Base-by-base conservation (phyloP, 2,329 filamentous ascomycete genomes). In the Pestalotiopsis sp. region DNA sequence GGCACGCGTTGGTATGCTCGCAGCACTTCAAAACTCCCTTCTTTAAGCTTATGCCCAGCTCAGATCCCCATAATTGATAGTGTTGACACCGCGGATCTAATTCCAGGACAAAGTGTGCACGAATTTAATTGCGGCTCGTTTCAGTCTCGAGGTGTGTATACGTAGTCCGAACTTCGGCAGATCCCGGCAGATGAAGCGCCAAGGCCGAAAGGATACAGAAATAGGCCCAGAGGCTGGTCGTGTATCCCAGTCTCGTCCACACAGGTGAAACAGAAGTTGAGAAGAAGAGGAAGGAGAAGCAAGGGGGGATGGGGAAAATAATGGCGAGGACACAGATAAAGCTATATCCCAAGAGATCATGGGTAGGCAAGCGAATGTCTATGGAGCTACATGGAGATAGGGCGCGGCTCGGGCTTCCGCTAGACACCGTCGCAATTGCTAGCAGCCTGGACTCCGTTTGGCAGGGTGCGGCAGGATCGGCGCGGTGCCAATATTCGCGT, bases 61-160 rank as follows among this genome's bases (percentile, higher is more conserved):
- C 64, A 62, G 38, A 39, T 49, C 58, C 31, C 66, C 66, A 67
- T 67, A 67, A 25, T 63, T 67, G 66, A 63, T 52, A 63, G 23
- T 39, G 41, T 27, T 52, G 66, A 52, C 25, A 52, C 57, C 45
- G 59, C 27, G 27, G 66, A 56, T 60, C 56, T 66, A 56, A n/a
- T 66, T 60, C 59, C 38, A 56, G 66, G 61, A 61, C 57, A 25
- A 45, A 41, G 23, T 52, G 38, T 67, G 66, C 57, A 62, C 49
- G 66, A 67, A 39, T 45, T 66, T 41, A 27, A 66, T 66, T 59
- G 56, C 52, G 23, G 45, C 23, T 61, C 38, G 66, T 67, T 67
- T 67, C 66, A 67, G 66, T 67, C 66, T 63, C 41, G 59, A 59
- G 11, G 17, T 20, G 65, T 59, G 66, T 67, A 67, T 67, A 67